Evolutionary conservation across 176 grass and related monocot species (phyloP).

Genomic region (Puya raimondii): DNA sequence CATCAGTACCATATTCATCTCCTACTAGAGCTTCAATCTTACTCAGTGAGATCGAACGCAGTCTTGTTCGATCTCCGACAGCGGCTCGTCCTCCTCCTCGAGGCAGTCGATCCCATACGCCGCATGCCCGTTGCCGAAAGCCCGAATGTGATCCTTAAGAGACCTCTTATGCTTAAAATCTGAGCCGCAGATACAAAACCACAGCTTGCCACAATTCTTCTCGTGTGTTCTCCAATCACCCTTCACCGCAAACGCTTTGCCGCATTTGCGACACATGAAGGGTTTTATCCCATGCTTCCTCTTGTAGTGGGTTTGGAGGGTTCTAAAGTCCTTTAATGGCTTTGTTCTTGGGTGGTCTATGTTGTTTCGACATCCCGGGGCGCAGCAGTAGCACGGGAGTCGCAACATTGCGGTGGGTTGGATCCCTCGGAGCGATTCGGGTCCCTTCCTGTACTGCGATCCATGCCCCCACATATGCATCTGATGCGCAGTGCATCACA

Average conservation of each 20-base stretch:
- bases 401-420: conserved; percentile 97
- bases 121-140: conserved; percentile 77
- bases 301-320: conserved; percentile 98
- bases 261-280: conserved; percentile 93
- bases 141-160: conserved; percentile 87
- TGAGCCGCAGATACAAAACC: conserved; percentile 97
- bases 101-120: conserved; percentile 29
- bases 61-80: conserved; percentile 65
- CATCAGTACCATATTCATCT: neutral
- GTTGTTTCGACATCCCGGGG: conserved; percentile 92
- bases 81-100: conserved; percentile 15
- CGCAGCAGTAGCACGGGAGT: conserved; percentile 94
- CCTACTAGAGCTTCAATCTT: no score
- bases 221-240: conserved; percentile 99
- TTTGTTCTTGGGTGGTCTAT: conserved; percentile 88
- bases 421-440: conserved; percentile 86
- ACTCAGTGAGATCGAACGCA: neutral
- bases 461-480: conserved; percentile 99
- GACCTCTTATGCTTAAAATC: conserved; percentile 99
- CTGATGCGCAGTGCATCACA: conserved; percentile 26
- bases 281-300: conserved; percentile 98
- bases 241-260: conserved; percentile 93
- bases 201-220: conserved; percentile 99
- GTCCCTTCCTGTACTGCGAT: conserved; percentile 90
- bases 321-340: conserved; percentile 96